Base-by-base conservation (phyloP, 2,329 filamentous ascomycete species). In the Capronia coronata region DNA sequence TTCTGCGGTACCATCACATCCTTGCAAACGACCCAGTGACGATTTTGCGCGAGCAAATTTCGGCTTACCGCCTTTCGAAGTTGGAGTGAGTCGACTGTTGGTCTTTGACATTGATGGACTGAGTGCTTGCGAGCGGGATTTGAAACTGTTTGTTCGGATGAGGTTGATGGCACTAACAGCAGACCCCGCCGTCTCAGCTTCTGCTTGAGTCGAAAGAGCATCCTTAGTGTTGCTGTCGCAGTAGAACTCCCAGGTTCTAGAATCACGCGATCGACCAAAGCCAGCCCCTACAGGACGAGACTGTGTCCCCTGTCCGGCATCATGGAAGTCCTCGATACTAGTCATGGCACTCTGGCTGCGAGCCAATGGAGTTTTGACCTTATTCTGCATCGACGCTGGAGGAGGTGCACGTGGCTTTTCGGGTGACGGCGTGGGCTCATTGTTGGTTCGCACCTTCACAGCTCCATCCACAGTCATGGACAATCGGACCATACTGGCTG, bases 211-310 rank as follows among this genome's bases (percentile, higher is more conserved):
- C 18, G 84, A 89, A 48, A 95, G 71, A 58, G 88, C 86, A 62
- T 88, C 87, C 37, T 85, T 82, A 44, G 79, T 74, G 58, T 93
- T 86, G 6, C 83, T 82, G 63, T 94, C 87, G 61, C 87, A 91
- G 70, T 86, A 90, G 49, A 88, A 88, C 63, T 94, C 87, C 91
- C 91, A 96, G 5, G 85, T 86, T 43, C 89, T 82, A 14, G 89
- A 87, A 65, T 96, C 87, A 47, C 87, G 82, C 49, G 90, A 95
- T 49, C 91, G 79, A 47, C 87, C 87, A 48, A 83, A 81, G 27
- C 72, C 70, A 14, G 83, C 70, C 29, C 74, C 73, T 4, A 52
- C 37, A 19, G 42, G 37, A 32, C 47, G 49, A 8, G 43, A 37
- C 14, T 41, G 46, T 43, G 44, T 41, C 7, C 41, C 46, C 29